Evolutionary conservation across 352 stramenopile genomes (phyloP).

Genomic region (Pelagophyceae sp.): DNA sequence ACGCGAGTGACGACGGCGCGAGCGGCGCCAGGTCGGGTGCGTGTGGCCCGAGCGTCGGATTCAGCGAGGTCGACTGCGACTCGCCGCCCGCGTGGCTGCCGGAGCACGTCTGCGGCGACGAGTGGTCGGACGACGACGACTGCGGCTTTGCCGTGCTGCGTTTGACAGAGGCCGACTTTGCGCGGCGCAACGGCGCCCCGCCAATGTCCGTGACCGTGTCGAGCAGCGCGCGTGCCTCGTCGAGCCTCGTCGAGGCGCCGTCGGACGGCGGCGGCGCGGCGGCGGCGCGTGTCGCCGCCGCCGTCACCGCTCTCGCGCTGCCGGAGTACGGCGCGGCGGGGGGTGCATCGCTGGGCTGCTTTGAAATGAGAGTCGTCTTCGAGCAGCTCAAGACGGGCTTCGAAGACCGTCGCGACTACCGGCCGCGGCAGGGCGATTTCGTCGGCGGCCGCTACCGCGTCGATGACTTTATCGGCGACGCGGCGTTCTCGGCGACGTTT

Average conservation of each 20-base stretch:
- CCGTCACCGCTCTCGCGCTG: background rate
- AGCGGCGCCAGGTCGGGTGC: no score
- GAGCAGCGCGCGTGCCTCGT: background rate
- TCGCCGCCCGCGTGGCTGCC: no score
- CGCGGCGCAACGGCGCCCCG: constrained; percentile 24
- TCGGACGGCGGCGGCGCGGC: background rate
- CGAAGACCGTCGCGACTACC: constrained; percentile 59
- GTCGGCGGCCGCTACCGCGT: constrained; percentile 65
- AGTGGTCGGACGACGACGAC: constrained; percentile 29
- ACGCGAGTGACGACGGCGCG: no score
- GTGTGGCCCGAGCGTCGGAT: no score
- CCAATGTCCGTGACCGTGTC: background rate
- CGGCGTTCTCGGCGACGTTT: constrained; percentile 61
- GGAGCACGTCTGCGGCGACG: constrained; percentile 23
- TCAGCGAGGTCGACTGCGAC: no score
- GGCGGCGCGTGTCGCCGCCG: no score
- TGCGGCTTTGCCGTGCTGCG: constrained; percentile 19
- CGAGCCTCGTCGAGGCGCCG: background rate
- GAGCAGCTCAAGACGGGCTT: constrained; percentile 61
- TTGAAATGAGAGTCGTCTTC: constrained; percentile 58
- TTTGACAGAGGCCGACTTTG: constrained; percentile 27
- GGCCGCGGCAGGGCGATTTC: constrained; percentile 45
- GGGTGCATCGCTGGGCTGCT: constrained; percentile 49
- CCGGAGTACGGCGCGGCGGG: background rate
- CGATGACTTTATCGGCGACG: constrained; percentile 52